phyloP scores from a whole-genome alignment of 2,329 filamentous ascomycete species.

The Fusarium sp. region DNA sequence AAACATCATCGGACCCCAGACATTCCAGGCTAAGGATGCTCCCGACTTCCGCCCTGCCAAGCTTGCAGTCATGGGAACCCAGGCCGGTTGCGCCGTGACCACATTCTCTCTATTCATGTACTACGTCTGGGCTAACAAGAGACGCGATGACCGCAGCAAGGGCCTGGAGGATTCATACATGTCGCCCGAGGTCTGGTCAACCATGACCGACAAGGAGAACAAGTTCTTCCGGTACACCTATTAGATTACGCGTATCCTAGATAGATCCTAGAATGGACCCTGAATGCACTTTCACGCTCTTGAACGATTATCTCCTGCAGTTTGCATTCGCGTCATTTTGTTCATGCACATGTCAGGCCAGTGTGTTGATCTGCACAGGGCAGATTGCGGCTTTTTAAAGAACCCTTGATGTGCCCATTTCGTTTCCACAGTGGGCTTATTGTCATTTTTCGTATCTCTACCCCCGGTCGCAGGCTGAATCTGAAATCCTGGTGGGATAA shows the following conservation, averaged over 20 bases:
- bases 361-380: neutral
- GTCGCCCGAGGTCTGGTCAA: slow-evolving; percentile 58
- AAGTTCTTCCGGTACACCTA: slow-evolving; percentile 66
- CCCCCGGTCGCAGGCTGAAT: neutral
- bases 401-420: neutral
- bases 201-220: slow-evolving; percentile 69
- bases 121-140: slow-evolving; percentile 63
- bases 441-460: neutral
- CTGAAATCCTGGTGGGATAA: neutral
- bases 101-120: slow-evolving; percentile 61
- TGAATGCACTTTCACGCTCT: neutral
- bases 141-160: slow-evolving; percentile 44
- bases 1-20: slow-evolving; percentile 69
- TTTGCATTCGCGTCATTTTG: neutral
- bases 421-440: neutral
- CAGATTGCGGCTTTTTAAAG: neutral
- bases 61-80: slow-evolving; percentile 65
- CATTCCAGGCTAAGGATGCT: slow-evolving; percentile 64
- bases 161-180: slow-evolving; percentile 56
- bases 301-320: neutral
- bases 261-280: neutral
- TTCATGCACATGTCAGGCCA: neutral
- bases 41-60: slow-evolving; percentile 66
- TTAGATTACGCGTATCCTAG: slow-evolving; percentile 36
- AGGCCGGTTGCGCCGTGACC: slow-evolving; percentile 56